Percentiles rank a stretch among this genome's conserved stretches.
Evolutionary conservation across 75 land plant genomes (phyloP).

Genomic region (Sequoiadendron giganteum): DNA sequence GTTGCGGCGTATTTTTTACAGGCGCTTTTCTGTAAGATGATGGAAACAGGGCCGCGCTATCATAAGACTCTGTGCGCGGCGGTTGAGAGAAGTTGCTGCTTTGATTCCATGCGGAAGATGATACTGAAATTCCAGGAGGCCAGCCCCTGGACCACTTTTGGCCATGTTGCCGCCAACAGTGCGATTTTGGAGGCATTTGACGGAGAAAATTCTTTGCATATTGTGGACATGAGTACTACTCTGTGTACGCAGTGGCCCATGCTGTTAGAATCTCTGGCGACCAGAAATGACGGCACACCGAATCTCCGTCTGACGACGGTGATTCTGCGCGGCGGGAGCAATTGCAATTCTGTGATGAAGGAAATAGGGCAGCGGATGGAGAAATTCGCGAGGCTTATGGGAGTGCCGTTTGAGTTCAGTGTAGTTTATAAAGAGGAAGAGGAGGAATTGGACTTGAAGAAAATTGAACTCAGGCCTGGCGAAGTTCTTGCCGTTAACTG

Average conservation of each 20-base stretch:
- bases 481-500: slow-evolving; percentile 70
- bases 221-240: slow-evolving; percentile 74
- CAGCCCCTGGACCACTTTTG: slow-evolving; percentile 83
- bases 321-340: slow-evolving; percentile 1
- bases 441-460: slow-evolving; percentile 21
- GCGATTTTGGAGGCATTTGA: slow-evolving; percentile 81
- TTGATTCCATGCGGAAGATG: slow-evolving; percentile 57
- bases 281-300: slow-evolving; percentile 62
- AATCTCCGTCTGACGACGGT: slow-evolving; percentile 57
- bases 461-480: slow-evolving; percentile 26
- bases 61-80: slow-evolving; percentile 47
- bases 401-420: slow-evolving; percentile 69
- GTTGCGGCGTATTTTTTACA: slow-evolving; percentile 66
- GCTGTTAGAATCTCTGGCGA: slow-evolving; percentile 69
- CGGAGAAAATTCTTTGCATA: slow-evolving; percentile 55
- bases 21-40: slow-evolving; percentile 58
- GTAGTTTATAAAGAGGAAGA: slow-evolving; percentile 21
- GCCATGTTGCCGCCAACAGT: slow-evolving; percentile 75
- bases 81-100: slow-evolving; percentile 40
- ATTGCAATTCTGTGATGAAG: slow-evolving; percentile 33
- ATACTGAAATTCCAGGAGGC: slow-evolving; percentile 78
- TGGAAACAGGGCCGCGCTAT: slow-evolving; percentile 54
- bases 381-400: slow-evolving; percentile 77
- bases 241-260: slow-evolving; percentile 89
- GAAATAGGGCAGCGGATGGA: slow-evolving; percentile 64